phyloP scores from a whole-genome alignment of 1,139 yeast genomes.

The Trichomonascaceae sp. region DNA sequence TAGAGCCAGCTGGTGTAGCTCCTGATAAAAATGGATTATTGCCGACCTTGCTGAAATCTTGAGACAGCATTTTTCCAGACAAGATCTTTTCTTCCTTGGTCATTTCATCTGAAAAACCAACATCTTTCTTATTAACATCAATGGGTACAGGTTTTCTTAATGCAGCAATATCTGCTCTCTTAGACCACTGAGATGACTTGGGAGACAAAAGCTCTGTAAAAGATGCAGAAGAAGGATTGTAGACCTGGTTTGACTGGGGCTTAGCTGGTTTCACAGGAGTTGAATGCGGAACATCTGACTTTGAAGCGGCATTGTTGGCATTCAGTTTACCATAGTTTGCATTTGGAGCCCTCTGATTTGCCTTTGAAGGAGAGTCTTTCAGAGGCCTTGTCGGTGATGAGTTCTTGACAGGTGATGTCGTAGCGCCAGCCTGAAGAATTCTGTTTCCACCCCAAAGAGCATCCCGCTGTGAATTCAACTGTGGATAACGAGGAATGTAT shows the following conservation, averaged over 20 bases:
- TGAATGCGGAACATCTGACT: not conserved
- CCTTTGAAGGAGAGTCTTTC: slow-evolving; percentile 3
- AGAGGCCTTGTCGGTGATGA: not conserved
- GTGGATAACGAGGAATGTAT: not conserved
- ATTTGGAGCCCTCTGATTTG: not conserved
- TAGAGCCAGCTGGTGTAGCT: not conserved
- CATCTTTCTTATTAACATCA: slow-evolving; percentile 1
- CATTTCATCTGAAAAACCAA: not conserved
- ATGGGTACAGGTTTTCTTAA: slow-evolving; percentile 14
- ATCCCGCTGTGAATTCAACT: not conserved
- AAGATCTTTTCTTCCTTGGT: slow-evolving; percentile 5
- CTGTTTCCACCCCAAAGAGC: not conserved
- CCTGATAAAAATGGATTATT: not conserved
- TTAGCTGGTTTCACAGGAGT: not conserved
- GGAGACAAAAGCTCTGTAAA: slow-evolving; percentile 25
- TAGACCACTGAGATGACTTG: slow-evolving; percentile 22
- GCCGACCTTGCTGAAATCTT: slow-evolving; percentile 1
- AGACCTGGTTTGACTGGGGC: not conserved
- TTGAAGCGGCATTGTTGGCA: not conserved
- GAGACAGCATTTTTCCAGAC: not conserved
- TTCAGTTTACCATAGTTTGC: not conserved
- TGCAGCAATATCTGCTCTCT: slow-evolving; percentile 14
- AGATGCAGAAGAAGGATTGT: slow-evolving; percentile 5
- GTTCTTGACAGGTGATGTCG: not conserved
- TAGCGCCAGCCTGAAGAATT: not conserved